These are phyloP conservation scores for Calonectria pseudoreteaudii DNA, from an alignment of 2,329 filamentous ascomycete species.

Conservation along the genomic window DNA sequence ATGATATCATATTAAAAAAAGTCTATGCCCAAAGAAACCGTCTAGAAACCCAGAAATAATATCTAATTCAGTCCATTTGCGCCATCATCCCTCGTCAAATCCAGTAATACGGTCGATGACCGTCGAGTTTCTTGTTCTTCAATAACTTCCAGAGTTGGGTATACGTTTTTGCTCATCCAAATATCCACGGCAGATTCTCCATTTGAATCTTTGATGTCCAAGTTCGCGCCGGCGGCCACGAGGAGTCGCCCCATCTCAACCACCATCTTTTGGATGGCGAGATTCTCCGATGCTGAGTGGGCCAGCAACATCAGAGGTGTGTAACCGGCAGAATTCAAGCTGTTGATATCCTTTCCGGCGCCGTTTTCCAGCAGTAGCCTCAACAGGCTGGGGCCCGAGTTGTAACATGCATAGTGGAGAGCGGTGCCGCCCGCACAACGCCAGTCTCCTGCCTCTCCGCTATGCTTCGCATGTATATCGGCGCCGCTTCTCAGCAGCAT, in stretches of 20 bases:
- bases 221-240: neutral
- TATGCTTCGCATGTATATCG: conserved; percentile 4
- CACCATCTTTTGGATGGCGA: neutral
- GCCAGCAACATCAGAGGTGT: conserved; percentile 14
- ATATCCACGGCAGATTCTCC: neutral
- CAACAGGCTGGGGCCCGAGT: neutral
- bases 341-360: conserved; percentile 4
- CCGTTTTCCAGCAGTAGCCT: neutral
- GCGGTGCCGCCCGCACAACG: neutral
- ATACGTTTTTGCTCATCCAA: neutral
- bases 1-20: neutral
- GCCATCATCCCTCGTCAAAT: neutral
- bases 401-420: conserved; percentile 15
- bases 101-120: neutral
- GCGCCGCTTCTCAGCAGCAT: conserved; percentile 6
- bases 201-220: neutral
- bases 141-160: neutral
- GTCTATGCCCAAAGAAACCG: neutral
- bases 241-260: conserved; percentile 5
- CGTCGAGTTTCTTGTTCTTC: neutral
- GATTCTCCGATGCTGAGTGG: neutral
- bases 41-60: neutral
- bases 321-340: neutral
- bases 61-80: neutral
- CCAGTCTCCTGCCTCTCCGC: neutral